Evolutionary conservation across 176 grass and related monocot genomes (phyloP), one percentile per base, ranked within the genome.

Genomic region (Oryza meyeriana): DNA sequence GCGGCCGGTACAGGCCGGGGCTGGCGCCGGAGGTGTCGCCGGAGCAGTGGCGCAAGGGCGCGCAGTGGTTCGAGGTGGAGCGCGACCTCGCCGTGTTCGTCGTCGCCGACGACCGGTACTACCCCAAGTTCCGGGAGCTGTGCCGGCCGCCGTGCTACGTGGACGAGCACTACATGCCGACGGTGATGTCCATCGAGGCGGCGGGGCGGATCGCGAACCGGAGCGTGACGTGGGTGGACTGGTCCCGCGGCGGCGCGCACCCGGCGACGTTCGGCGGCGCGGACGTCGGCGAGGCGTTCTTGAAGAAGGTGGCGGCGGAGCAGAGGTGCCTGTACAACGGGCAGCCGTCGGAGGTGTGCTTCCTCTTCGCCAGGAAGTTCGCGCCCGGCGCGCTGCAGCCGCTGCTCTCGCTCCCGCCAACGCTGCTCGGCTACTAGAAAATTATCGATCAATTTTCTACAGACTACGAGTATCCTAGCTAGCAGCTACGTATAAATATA

Each of bases 141-240:
- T 97, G 94, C 24, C 76, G 50, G 3, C 30, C 86, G 10, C 34
- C 91, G 0, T 93, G 94, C 83, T 97, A 93, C 8, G 45, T 70
- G 0, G 94, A 97, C 14, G 94, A 97, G 83, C 94, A 97, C 79
- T 97, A 97, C 83, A 85, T 97, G 9, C 94, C 91, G 0, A 97
- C 88, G 3, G 64, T 89, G 84, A 22, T 97, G 16, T 58, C 83
- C 8, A 77, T 91, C 0, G 64, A 66, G 74, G 75, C 72, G 1
- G 86, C 91, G 0, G 0, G 0, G 0, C 3, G 29, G 18, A 89
- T 97, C 24, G 88, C 94, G 0, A 88, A 86, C 29, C 64, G 86
- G 11, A 97, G 38, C 12, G 4, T 97, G 0, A 93, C 94, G 0
- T 93, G 86, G 94, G 91, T 93, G 0, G 94, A 93, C 39, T 93